phyloP scores from a whole-genome alignment of 2,329 filamentous ascomycete genomes.

The Stagonosporopsis vannaccii region DNA sequence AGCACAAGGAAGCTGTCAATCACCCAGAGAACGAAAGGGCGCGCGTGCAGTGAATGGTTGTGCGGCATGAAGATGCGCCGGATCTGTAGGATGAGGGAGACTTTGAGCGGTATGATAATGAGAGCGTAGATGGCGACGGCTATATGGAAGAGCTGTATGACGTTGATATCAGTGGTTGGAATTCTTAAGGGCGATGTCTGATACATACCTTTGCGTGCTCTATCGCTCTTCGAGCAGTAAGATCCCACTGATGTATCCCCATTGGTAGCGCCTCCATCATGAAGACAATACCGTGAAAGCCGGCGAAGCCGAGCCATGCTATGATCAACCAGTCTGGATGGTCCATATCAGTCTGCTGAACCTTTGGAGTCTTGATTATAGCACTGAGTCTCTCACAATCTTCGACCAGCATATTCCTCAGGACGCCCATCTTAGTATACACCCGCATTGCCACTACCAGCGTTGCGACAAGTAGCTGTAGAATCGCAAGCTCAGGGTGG shows the following conservation, averaged over 20 bases:
- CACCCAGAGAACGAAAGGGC: conserved; percentile 3
- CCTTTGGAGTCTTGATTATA: background rate
- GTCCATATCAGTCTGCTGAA: background rate
- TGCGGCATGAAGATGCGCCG: conserved; percentile 25
- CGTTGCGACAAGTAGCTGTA: conserved; percentile 18
- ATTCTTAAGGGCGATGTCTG: background rate
- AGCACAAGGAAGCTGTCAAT: conserved; percentile 20
- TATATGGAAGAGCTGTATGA: conserved; percentile 20
- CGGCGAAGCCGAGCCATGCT: conserved; percentile 17
- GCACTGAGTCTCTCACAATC: conserved; percentile 19
- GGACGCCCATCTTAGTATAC: conserved; percentile 16
- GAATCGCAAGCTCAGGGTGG: conserved; percentile 8
- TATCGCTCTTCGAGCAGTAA: conserved; percentile 17
- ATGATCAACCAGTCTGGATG: conserved; percentile 18
- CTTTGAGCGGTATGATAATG: conserved; percentile 25
- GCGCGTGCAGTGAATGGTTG: conserved; percentile 2
- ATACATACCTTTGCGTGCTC: conserved; percentile 14
- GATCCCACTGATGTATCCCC: conserved; percentile 23
- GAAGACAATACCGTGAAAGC: conserved; percentile 19
- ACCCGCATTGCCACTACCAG: conserved; percentile 16
- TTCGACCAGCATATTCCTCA: conserved; percentile 18
- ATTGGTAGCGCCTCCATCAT: conserved; percentile 15
- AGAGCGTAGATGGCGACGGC: conserved; percentile 20
- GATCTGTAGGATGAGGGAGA: conserved; percentile 29
- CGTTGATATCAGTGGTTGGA: background rate